These are phyloP conservation scores for Vigna reflexopilosa DNA, from an alignment of 306 rosid genomes.

Conservation along the genomic window DNA sequence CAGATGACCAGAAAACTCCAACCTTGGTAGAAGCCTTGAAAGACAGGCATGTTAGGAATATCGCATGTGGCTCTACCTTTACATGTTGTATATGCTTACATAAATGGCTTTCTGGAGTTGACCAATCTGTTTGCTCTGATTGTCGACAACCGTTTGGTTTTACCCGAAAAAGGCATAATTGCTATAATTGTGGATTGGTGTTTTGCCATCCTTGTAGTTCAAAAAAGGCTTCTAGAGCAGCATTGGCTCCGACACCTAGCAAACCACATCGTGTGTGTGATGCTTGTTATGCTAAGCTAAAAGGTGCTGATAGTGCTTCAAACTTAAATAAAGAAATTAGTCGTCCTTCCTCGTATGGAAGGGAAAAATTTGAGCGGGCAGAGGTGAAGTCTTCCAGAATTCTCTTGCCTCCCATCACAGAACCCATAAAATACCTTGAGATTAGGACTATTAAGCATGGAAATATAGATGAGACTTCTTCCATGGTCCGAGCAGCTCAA, in stretches of 20 bases:
- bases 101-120: conserved; percentile 95
- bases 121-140: conserved; percentile 89
- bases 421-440: conserved; percentile 69
- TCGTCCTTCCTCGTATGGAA: conserved; percentile 56
- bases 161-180: conserved; percentile 91
- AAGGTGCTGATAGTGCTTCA: conserved; percentile 60
- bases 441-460: conserved; percentile 57
- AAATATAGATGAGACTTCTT: conserved; percentile 53
- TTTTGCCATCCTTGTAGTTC: conserved; percentile 97
- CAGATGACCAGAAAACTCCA: conserved; percentile 71
- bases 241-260: conserved; percentile 95
- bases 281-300: conserved; percentile 80
- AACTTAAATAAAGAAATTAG: conserved; percentile 50
- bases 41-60: conserved; percentile 81
- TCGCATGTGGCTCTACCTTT: conserved; percentile 86
- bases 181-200: conserved; percentile 93
- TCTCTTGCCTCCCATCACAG: conserved; percentile 69
- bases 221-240: conserved; percentile 79
- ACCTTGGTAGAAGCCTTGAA: conserved; percentile 84
- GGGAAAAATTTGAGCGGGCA: conserved; percentile 57
- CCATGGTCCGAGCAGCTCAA: conserved; percentile 67
- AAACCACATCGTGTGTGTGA: conserved; percentile 98
- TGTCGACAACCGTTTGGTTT: conserved; percentile 97
- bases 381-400: conserved; percentile 68
- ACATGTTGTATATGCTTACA: conserved; percentile 88